phyloP scores from a whole-genome alignment of 257 asterid species.

The Ilex aquifolium region DNA sequence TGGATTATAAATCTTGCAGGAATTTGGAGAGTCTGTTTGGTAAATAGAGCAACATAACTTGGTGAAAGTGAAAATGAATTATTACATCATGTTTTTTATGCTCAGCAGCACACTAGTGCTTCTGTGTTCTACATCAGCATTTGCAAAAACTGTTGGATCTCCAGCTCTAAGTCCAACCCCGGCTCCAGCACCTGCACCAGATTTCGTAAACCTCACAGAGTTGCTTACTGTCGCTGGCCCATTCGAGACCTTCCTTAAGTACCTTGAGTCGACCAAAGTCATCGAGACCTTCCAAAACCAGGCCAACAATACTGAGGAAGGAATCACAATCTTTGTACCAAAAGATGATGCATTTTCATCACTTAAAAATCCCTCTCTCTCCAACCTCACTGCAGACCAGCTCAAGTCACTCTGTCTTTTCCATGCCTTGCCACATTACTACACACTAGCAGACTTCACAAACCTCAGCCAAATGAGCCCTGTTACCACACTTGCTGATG shows the following conservation, averaged over 20 bases:
- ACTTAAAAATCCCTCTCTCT: conserved; percentile 37
- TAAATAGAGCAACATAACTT: background rate
- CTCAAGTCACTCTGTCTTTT: conserved; percentile 57
- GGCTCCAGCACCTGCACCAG: conserved; percentile 76
- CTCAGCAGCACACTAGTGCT: conserved; percentile 16
- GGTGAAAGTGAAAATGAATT: conserved; percentile 15
- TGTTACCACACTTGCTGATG: conserved; percentile 58
- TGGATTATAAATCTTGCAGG: conserved; percentile 5
- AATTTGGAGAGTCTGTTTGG: conserved; percentile 4
- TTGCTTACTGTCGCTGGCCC: conserved; percentile 80
- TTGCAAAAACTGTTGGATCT: conserved; percentile 29
- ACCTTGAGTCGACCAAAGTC: conserved; percentile 53
- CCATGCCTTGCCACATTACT: conserved; percentile 75
- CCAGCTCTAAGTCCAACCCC: conserved; percentile 24
- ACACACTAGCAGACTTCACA: conserved; percentile 62
- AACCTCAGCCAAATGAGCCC: conserved; percentile 68
- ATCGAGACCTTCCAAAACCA: conserved; percentile 65
- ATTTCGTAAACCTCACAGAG: conserved; percentile 54
- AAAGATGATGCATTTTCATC: conserved; percentile 54
- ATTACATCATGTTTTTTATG: conserved; percentile 15
- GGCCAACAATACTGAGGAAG: conserved; percentile 71
- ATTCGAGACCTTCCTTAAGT: conserved; percentile 58
- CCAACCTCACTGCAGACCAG: conserved; percentile 64
- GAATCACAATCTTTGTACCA: conserved; percentile 77
- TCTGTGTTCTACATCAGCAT: conserved; percentile 23